These are phyloP conservation scores for Pseudozyma sp. DNA, from an alignment of 1,284 basidiomycete genomes.

Conservation along the genomic window DNA sequence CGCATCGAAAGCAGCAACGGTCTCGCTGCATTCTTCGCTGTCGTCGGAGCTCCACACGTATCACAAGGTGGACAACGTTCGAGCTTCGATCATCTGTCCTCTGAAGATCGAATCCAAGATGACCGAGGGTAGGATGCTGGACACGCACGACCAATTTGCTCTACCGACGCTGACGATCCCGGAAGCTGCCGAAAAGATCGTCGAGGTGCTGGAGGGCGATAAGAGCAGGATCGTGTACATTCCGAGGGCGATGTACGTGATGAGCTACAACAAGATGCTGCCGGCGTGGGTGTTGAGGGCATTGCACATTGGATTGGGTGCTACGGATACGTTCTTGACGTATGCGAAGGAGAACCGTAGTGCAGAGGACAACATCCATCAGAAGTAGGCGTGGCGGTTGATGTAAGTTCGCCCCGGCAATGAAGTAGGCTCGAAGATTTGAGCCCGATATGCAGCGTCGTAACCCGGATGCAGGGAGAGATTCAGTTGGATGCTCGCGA, in stretches of 20 bases:
- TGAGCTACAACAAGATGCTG: constrained; percentile 36
- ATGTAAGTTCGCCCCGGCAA: neutral
- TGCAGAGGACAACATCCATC: constrained; percentile 27
- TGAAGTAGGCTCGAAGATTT: no score
- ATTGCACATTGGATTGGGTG: constrained; percentile 12
- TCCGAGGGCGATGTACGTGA: constrained; percentile 36
- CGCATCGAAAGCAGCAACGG: constrained; percentile 51
- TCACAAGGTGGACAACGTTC: constrained; percentile 53
- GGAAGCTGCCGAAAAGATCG: constrained; percentile 47
- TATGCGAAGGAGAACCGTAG: constrained; percentile 39
- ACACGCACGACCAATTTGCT: constrained; percentile 49
- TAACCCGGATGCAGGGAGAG: no score
- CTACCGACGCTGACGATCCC: constrained; percentile 54
- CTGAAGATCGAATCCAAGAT: constrained; percentile 58
- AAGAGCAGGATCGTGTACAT: constrained; percentile 45
- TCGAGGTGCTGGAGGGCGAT: constrained; percentile 48
- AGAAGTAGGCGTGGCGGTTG: constrained; percentile 2
- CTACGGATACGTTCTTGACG: constrained; percentile 38
- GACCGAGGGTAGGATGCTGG: constrained; percentile 55
- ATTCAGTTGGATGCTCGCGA: no score
- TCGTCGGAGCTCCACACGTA: constrained; percentile 48
- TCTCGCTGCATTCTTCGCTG: constrained; percentile 48
- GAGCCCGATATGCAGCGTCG: no score
- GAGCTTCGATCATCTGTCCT: constrained; percentile 53
- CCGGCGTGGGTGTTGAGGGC: constrained; percentile 34